Percentiles rank a stretch among this genome's conserved stretches.
These are phyloP conservation scores for Ziziphus jujuba DNA, from an alignment of 306 rosid genomes.

Conservation along the genomic window DNA sequence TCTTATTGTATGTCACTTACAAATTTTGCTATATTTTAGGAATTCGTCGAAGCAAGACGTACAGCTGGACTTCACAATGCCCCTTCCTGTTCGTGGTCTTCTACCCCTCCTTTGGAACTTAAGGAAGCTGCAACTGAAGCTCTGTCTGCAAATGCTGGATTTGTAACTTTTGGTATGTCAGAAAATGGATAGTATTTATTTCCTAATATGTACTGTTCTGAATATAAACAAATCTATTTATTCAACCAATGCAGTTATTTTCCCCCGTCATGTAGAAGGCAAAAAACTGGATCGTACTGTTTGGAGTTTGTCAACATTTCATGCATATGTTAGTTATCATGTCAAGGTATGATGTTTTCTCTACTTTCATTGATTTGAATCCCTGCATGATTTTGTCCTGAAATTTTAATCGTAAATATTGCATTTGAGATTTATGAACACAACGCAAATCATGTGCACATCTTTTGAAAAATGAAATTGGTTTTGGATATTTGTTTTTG, in stretches of 20 bases:
- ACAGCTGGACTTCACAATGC: conserved; percentile 77
- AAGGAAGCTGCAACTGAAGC: conserved; percentile 70
- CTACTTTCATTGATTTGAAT: conserved; percentile 16
- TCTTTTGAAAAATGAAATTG: too few relatives aligned
- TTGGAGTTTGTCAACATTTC: conserved; percentile 90
- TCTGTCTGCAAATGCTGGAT: conserved; percentile 90
- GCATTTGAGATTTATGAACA: neutral
- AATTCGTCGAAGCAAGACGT: conserved; percentile 97
- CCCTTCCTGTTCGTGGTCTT: conserved; percentile 89
- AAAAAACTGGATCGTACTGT: conserved; percentile 83
- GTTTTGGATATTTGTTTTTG: too few relatives aligned
- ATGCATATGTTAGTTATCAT: conserved; percentile 95
- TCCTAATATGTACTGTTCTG: conserved; percentile 13
- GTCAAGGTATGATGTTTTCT: conserved; percentile 69
- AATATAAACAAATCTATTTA: conserved; percentile 15
- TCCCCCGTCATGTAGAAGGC: conserved; percentile 90
- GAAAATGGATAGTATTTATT: conserved; percentile 14
- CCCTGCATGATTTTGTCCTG: neutral
- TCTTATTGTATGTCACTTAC: conserved; percentile 33
- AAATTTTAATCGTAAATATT: neutral
- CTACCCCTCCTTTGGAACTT: conserved; percentile 70
- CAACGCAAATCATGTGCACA: neutral
- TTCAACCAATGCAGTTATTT: conserved; percentile 70
- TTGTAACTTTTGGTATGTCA: conserved; percentile 83
- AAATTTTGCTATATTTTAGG: conserved; percentile 50